phyloP scores from a whole-genome alignment of 2,329 filamentous ascomycete genomes.

The Fusarium dimerum region DNA sequence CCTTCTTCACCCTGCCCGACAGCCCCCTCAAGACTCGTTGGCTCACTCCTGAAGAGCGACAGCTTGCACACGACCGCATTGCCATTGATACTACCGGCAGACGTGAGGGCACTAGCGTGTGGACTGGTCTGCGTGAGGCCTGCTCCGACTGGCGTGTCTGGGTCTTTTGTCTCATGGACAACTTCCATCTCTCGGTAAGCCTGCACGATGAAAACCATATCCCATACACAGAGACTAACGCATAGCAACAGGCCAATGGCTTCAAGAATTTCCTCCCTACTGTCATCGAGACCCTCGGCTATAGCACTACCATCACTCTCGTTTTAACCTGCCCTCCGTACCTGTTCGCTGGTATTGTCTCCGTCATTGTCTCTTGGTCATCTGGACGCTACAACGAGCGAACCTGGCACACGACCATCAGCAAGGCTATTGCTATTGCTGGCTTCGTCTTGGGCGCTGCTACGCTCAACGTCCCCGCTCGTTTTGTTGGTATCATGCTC shows the following conservation, averaged over 20 bases:
- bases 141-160: slow-evolving; percentile 30
- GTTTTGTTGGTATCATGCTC: slow-evolving; percentile 37
- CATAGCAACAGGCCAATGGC: too few relatives aligned
- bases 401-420: slow-evolving; percentile 35
- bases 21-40: slow-evolving; percentile 40
- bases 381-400: slow-evolving; percentile 45
- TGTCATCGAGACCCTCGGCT: slow-evolving; percentile 43
- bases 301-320: slow-evolving; percentile 48
- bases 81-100: slow-evolving; percentile 28
- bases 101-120: slow-evolving; percentile 40
- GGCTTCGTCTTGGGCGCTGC: slow-evolving; percentile 39
- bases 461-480: slow-evolving; percentile 32
- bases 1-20: slow-evolving; percentile 38
- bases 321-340: slow-evolving; percentile 50
- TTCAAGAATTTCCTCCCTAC: slow-evolving; percentile 41
- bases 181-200: slow-evolving; percentile 29
- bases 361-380: slow-evolving; percentile 43
- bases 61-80: slow-evolving; percentile 44
- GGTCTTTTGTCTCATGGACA: slow-evolving; percentile 30
- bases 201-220: too few relatives aligned
- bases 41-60: slow-evolving; percentile 39
- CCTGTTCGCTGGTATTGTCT: slow-evolving; percentile 42
- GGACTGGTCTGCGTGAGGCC: slow-evolving; percentile 24
- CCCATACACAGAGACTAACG: too few relatives aligned
- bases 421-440: slow-evolving; percentile 39